Base-by-base conservation (phyloP, 2,329 filamentous ascomycete species). In the Aspergillus bombycis region DNA sequence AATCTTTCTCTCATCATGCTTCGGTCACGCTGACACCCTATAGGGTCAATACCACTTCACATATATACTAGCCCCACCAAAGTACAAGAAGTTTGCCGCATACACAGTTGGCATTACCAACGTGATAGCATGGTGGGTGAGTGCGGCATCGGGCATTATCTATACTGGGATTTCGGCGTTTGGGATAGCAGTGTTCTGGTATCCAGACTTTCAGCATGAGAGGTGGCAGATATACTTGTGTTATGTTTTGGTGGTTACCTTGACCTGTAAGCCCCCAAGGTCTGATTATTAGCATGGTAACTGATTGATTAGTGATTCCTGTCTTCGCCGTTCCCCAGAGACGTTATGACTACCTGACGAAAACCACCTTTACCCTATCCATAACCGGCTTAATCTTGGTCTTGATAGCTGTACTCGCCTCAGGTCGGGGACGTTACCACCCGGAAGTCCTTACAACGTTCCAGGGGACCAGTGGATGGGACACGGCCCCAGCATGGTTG, bases 11-110 rank as follows among this genome's bases (percentile, higher is more conserved):
- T 30, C 11, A 60, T 14, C n/a, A 26, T 34, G 14, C 26, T 8
- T 55, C 12, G 11, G 14, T 11, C 12, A 21, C n/a, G 21, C 52
- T 55, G 32, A 55, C 23, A 23, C 9, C 21, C 1, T 19, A 9
- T 9, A 58, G 41, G 73, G 75, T 6, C 74, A 75, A 59, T 77
- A 76, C 56, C 74, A 77, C 59, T 75, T 74, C 50, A 71, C 69
- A 1, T 76, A 65, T 60, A 72, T 76, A 61, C 64, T 74, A 0
- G 56, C 65, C 4, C 57, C 68, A 1, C 43, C 50, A 0, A 63
- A 58, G 21, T 60, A 52, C n/a, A 65, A 68, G 12, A 57, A 64
- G 0, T 50, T 62, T 8, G 62, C 62, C 26, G 69, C 69, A 1
- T 76, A 71, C 45, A 48, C 70, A 1, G 66, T 67, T 12, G 74